phyloP scores from a whole-genome alignment of 164 flowering plant species.

The Vitis rotundifolia region DNA sequence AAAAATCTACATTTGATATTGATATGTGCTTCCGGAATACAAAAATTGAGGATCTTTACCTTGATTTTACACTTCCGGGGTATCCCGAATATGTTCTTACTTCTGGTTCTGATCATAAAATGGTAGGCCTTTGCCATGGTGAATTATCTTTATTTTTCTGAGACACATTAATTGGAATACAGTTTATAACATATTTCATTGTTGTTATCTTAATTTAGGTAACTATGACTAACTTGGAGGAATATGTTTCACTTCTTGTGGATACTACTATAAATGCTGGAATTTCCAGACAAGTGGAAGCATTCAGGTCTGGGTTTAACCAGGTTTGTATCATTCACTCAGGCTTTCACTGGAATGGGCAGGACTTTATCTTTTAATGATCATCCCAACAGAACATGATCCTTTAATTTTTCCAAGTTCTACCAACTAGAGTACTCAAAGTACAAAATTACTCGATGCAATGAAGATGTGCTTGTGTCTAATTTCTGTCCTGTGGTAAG shows the following conservation, averaged over 20 bases:
- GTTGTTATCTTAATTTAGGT: conserved; percentile 46
- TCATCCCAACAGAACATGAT: background rate
- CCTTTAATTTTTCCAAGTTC: too few relatives aligned
- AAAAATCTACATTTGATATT: conserved; percentile 12
- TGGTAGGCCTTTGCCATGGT: conserved; percentile 39
- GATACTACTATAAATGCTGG: conserved; percentile 82
- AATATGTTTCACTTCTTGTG: conserved; percentile 64
- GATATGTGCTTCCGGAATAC: conserved; percentile 45
- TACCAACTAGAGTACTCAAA: too few relatives aligned
- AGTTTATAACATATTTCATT: conserved; percentile 2
- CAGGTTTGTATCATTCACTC: conserved; percentile 46
- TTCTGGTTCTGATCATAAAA: conserved; percentile 33
- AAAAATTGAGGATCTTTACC: conserved; percentile 81
- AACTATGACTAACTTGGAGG: conserved; percentile 64
- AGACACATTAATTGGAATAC: background rate
- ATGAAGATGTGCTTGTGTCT: too few relatives aligned
- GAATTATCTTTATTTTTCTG: background rate
- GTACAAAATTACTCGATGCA: too few relatives aligned
- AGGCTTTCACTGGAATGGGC: background rate
- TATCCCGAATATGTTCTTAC: conserved; percentile 70
- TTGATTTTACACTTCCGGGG: conserved; percentile 93
- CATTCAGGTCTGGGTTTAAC: conserved; percentile 90
- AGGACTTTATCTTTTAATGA: background rate
- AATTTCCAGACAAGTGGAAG: conserved; percentile 81
- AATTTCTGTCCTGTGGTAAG: too few relatives aligned